Base-by-base conservation (phyloP, 2,329 filamentous ascomycete genomes). In the Hymenoscyphus fraxineus region DNA sequence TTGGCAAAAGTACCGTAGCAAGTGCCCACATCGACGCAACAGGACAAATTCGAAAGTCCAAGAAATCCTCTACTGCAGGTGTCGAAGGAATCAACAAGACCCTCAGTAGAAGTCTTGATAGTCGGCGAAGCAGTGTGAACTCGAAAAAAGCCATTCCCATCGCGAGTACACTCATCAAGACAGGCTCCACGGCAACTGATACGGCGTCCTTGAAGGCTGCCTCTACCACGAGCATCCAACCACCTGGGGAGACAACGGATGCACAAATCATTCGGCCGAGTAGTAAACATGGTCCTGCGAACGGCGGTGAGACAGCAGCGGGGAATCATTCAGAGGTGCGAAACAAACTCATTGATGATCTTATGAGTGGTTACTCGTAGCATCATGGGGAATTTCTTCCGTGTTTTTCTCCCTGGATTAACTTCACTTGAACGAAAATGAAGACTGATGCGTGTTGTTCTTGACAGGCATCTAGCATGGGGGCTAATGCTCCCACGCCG, bases 1-100 rank as follows among this genome's bases (percentile, higher is more conserved):
- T 97, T 62, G 92, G 91, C 47, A 97, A 96, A 77, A 93, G 89
- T 69, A 98, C 95, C 0, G 93, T 97, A 16, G 92, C 92, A 13
- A 89, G 91, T 47, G 93, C 92, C 68, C 89, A 90, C 62, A 90
- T 97, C 47, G 93, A 95, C 75, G 95, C 92, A 1, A 89, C 88
- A 73, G 95, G 92, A 19, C 93, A 86, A 66, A 85, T 87, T 71
- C 80, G 81, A 2, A 83, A 84, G 7, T 68, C 64, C 9, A 76
- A 76, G 59, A 75, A 74, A 59, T 73, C 67, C 74, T 78, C 63
- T 73, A 80, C 65, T 38, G 80, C 83, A 15, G 86, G 85, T 65
- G 89, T 90, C 65, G 88, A 89, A 68, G 88, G 87, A 31, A 89
- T 91, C 59, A 91, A 89, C 72, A 90, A 89, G 78, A 92, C 89